These are phyloP conservation scores for Podaxis sp. DNA, from an alignment of 768 basidiomycete genomes.

Conservation along the genomic window DNA sequence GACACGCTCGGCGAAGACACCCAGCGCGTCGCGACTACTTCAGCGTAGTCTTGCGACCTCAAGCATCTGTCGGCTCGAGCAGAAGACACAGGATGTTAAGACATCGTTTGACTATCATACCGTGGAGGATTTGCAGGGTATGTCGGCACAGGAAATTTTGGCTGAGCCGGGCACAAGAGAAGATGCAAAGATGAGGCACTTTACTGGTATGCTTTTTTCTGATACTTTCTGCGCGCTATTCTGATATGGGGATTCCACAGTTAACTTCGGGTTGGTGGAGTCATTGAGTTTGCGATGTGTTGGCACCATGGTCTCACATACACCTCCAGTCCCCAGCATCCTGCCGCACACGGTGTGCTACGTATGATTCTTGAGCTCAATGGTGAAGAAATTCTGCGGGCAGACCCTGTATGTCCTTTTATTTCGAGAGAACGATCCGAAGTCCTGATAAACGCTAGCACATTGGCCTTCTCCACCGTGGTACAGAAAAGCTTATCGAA, in stretches of 20 bases:
- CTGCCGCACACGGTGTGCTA: conserved; percentile 97
- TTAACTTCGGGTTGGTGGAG: conserved; percentile 86
- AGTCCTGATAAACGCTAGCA: conserved; percentile 49
- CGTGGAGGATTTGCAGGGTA: conserved; percentile 82
- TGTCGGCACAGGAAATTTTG: conserved; percentile 78
- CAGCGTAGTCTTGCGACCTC: conserved; percentile 39
- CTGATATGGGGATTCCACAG: conserved; percentile 34
- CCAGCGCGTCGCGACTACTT: conserved; percentile 25
- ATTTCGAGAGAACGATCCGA: background rate
- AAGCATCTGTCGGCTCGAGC: conserved; percentile 27
- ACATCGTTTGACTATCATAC: conserved; percentile 64
- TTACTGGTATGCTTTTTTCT: conserved; percentile 67
- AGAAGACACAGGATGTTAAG: conserved; percentile 25
- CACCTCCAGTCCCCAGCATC: conserved; percentile 82
- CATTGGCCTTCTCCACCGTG: conserved; percentile 93
- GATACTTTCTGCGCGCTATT: background rate
- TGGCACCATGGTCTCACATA: background rate
- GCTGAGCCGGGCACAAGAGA: conserved; percentile 67
- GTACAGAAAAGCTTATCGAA: conserved; percentile 98
- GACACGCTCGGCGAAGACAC: conserved; percentile 40
- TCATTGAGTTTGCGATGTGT: background rate
- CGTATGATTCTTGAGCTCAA: conserved; percentile 97
- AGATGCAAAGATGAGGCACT: conserved; percentile 87
- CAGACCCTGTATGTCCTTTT: conserved; percentile 64
- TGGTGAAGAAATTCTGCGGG: conserved; percentile 90